A percentile compares a stretch with the other conserved stretches of the same genome.
phyloP scores from a whole-genome alignment of 345 rosid species.

The Linum tenue region DNA sequence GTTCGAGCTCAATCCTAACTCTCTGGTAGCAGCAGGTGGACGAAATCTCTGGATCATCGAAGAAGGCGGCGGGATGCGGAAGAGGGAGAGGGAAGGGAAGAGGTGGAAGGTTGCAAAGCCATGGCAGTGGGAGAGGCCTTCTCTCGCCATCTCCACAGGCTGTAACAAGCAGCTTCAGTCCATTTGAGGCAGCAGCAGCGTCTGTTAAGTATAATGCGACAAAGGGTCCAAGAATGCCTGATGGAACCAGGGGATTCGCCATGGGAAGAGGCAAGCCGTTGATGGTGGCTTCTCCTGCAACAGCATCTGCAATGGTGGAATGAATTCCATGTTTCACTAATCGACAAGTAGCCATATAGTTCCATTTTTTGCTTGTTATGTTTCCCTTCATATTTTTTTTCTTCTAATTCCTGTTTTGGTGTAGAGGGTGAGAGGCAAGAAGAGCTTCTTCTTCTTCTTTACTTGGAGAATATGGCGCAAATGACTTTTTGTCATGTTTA shows the following conservation, averaged over 20 bases:
- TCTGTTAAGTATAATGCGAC: constrained; percentile 28
- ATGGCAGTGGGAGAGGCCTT: constrained; percentile 35
- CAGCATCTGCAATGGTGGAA: no score
- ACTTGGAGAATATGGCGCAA: no score
- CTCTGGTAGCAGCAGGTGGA: no score
- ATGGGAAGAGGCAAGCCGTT: not conserved
- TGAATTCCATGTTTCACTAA: no score
- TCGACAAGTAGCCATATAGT: not conserved
- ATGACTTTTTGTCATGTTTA: no score
- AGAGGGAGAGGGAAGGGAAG: constrained; percentile 66
- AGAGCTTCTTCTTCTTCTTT: not conserved
- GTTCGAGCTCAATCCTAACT: not conserved
- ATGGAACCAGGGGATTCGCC: not conserved
- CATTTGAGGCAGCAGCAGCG: constrained; percentile 32
- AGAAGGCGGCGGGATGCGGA: constrained; percentile 40
- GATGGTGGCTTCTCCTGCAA: not conserved
- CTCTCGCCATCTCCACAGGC: constrained; percentile 35
- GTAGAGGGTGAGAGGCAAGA: no score
- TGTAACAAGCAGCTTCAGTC: constrained; percentile 9
- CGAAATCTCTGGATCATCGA: constrained; percentile 29
- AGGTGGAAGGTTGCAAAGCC: constrained; percentile 41
- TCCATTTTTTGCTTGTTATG: no score
- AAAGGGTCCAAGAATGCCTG: constrained; percentile 79
- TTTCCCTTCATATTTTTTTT: no score
- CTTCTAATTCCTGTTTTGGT: no score